Evolutionary conservation across 1,139 yeast species (phyloP).

Genomic region (Arxiozyma slooffiae): DNA sequence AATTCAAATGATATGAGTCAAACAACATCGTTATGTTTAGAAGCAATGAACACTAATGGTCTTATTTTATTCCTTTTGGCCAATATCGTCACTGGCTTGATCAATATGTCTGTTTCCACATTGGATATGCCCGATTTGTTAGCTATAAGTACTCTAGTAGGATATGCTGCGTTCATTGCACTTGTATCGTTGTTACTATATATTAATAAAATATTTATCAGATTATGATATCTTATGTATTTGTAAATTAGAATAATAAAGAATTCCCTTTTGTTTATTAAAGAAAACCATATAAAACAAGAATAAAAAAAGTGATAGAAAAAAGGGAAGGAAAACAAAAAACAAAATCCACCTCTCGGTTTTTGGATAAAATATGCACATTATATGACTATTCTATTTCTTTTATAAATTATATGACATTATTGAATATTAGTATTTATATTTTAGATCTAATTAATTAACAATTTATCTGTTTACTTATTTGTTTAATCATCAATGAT

Average conservation of each 20-base stretch:
- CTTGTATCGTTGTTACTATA: slow-evolving; percentile 23
- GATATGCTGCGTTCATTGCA: slow-evolving; percentile 35
- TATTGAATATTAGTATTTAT: no score
- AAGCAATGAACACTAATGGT: slow-evolving; percentile 70
- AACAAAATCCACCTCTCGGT: no score
- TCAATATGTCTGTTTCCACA: slow-evolving; percentile 67
- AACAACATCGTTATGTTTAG: slow-evolving; percentile 45
- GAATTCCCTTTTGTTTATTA: no score
- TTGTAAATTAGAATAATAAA: neutral
- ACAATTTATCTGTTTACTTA: no score
- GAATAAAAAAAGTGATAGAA: no score
- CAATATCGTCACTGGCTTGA: slow-evolving; percentile 69
- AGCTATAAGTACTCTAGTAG: slow-evolving; percentile 35
- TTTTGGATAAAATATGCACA: no score
- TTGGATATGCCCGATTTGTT: slow-evolving; percentile 37
- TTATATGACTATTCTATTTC: no score
- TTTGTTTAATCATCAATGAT: slow-evolving; percentile 20
- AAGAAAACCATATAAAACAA: no score
- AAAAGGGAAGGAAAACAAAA: no score
- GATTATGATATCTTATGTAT: slow-evolving; percentile 12
- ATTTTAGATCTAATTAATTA: no score
- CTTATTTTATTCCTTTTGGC: slow-evolving; percentile 64
- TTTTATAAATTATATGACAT: no score
- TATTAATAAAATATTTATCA: slow-evolving; percentile 28
- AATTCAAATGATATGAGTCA: slow-evolving; percentile 15